Base-by-base conservation (phyloP, 2,329 filamentous ascomycete species). In the Alternaria postmessia region DNA sequence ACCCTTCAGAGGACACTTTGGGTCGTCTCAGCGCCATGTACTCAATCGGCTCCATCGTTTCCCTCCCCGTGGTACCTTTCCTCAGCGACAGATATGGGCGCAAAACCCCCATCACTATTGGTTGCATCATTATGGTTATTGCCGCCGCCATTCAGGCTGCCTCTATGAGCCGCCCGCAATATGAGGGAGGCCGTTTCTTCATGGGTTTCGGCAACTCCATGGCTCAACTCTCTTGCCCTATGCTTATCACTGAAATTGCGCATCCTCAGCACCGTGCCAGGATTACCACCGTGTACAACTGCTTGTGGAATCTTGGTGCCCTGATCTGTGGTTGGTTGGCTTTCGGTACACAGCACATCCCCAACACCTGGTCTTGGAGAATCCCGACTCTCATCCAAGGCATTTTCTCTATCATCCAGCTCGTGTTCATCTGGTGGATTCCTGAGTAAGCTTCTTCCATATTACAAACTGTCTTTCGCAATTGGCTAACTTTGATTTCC, bases 161-260 rank as follows among this genome's bases (percentile, higher is more conserved):
- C 6, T 68, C 75, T 1, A 74, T 69, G 56, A 71, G 71, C 39
- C 66, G 76, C 18, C 55, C 62, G 32, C 69, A 87, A 81, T 89
- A 87, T 68, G 82, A 87, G 68, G 85, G 80, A 12, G 87, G 87
- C 39, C 83, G 88, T 49, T 87, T 88, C 67, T 76, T 89, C 51
- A 83, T 89, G 30, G 89, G 89, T 63, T 91, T 91, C 68, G 89
- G 89, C 43, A 89, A 89, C 79, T 87, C 85, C 46, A 79, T 90
- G 51, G 81, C 87, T 0, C 88, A 90, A 68, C 86, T 89, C 79
- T 84, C 85, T 4, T 88, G 87, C 9, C 88, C 88, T 4, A 81
- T 90, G 52, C 81, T 90, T 7, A 82, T 90, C 11, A 87, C 86
- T 5, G 88, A 91, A 79, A 84, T 91, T 60, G 87, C 85, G 77